Evolutionary conservation across 129 eudicot genomes (phyloP), one percentile per base, ranked within the genome.

Genomic region (Saussurea involucrata): DNA sequence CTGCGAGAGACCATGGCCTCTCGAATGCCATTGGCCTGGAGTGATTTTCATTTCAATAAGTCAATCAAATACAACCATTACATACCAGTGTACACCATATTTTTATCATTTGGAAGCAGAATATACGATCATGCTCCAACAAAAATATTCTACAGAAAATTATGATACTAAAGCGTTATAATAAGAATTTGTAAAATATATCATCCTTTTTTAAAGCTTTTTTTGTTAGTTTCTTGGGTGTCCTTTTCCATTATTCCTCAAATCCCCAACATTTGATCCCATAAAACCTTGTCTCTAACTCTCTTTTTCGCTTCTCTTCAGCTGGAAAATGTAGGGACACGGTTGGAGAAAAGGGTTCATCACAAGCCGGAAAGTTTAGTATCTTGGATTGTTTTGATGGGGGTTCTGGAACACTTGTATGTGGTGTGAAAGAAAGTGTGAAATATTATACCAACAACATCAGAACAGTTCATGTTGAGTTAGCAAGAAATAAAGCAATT

Each of bases 271-370:
- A 58, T 2, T 9, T 61, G 65, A 4, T 58, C 4, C 17, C 28
- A 57, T 8, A 68, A 22, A 60, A 60, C 13, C 58, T 18, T 36
- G 75, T 53, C 9, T 69, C 79, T 80, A 18, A 75, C 68, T 29
- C 44, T 34, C 33, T 63, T 64, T 70, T 33, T 13, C 28, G 33
- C 46, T 64, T 63, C 24, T 12, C 28, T 20, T 32, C 70, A 95
- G 97, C 97, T 68, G 93, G 89, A 86, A 87, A 78, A 82, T 91
- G 92, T 61, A 80, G 96, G 79, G 61, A 77, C n/a, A 67, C 83
- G 74, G 97, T 86, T 58, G 94, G 97, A 22, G 78, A 88, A 72
- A 80, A 55, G 8, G 90, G 85, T 28, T 74, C 90, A 36, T 83
- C 90, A 27, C 79, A 86, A 84, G 83, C 86, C 33, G 90, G 96